Conservation (phyloP, 2,329 filamentous ascomycete genomes). For the Aureobasidium zeae region DNA sequence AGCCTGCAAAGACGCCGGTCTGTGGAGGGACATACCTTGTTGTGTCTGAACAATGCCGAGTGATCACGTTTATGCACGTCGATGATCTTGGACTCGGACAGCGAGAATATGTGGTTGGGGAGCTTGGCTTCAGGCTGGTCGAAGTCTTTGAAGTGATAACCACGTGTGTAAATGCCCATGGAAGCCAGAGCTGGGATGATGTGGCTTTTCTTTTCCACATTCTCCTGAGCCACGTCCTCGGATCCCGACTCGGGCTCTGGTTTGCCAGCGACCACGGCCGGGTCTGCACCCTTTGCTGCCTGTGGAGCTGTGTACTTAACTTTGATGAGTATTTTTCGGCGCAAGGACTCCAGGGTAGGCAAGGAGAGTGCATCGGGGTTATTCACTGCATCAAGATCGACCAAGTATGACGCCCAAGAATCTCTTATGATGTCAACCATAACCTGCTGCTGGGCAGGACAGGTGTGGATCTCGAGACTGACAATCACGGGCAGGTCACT, state of each 20-base stretch:
- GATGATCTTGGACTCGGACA: conserved; percentile 55
- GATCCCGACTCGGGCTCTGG: conserved; percentile 25
- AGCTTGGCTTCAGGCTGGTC: conserved; percentile 50
- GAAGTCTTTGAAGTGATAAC: conserved; percentile 69
- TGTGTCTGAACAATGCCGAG: conserved; percentile 65
- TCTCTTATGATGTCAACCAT: conserved; percentile 95
- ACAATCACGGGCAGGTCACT: conserved; percentile 74
- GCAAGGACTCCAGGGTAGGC: conserved; percentile 55
- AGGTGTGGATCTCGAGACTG: conserved; percentile 84
- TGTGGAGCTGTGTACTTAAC: conserved; percentile 40
- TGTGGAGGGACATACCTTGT: conserved; percentile 33
- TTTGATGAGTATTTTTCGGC: conserved; percentile 61
- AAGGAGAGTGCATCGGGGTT: conserved; percentile 55
- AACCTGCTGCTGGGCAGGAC: conserved; percentile 70
- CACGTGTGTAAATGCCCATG: conserved; percentile 78
- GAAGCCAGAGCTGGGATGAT: conserved; percentile 64
- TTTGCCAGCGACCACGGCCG: not conserved
- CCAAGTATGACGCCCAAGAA: conserved; percentile 67
- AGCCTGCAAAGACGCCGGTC: not conserved
- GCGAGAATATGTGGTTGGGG: conserved; percentile 55
- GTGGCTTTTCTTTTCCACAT: conserved; percentile 40
- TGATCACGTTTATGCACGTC: conserved; percentile 53
- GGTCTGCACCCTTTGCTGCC: conserved; percentile 15
- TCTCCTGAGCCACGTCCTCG: conserved; percentile 29
- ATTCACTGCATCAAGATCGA: conserved; percentile 45